Conservation (phyloP, 106 monocot species). For the Xerophyta viscosa region DNA sequence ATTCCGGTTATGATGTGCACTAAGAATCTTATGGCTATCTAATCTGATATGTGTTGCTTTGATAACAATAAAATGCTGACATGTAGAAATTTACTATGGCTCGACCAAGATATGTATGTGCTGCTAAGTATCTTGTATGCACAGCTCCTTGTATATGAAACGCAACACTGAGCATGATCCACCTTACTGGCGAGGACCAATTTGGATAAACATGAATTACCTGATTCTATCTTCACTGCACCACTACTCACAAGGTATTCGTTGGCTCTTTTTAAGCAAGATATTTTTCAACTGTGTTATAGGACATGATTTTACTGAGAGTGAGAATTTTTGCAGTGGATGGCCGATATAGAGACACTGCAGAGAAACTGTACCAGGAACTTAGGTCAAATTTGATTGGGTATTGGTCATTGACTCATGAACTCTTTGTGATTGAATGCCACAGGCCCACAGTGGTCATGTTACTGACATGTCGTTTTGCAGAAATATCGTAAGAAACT, state of each 20-base stretch:
- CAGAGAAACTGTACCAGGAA: slow-evolving; percentile 50
- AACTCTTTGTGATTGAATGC: not conserved
- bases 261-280: too few relatives aligned
- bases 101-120: too few relatives aligned
- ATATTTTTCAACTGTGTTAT: too few relatives aligned
- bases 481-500: slow-evolving; percentile 82
- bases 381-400: slow-evolving; percentile 81
- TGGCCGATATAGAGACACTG: slow-evolving; percentile 55
- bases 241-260: slow-evolving; percentile 73
- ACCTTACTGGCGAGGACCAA: slow-evolving; percentile 94
- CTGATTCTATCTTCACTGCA: slow-evolving; percentile 86
- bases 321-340: slow-evolving; percentile 47
- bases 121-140: too few relatives aligned
- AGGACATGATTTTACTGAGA: too few relatives aligned
- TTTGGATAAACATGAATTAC: slow-evolving; percentile 99
- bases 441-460: not conserved
- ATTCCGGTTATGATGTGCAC: too few relatives aligned
- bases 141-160: slow-evolving; percentile 93
- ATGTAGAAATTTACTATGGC: too few relatives aligned
- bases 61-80: too few relatives aligned
- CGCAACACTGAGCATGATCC: slow-evolving; percentile 92
- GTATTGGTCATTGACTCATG: slow-evolving; percentile 14
- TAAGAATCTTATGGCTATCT: too few relatives aligned
- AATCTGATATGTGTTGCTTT: too few relatives aligned
- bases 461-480: not conserved